A percentile compares a stretch with the other conserved stretches of the same genome.
Conservation (phyloP, 345 rosid species). For the Aethionema arabicum region DNA sequence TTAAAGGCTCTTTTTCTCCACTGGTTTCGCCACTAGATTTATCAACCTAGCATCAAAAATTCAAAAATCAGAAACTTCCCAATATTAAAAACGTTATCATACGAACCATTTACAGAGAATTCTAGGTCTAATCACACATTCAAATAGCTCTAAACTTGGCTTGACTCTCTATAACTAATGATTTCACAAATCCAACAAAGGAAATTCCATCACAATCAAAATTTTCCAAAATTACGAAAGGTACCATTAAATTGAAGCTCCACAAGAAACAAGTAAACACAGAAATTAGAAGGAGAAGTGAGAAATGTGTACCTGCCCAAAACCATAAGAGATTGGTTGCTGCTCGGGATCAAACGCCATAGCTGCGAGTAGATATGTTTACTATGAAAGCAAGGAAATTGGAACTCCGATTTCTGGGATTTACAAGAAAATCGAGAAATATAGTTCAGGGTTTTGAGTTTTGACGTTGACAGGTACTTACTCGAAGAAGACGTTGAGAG, state of each 20-base stretch:
- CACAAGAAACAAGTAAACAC: not conserved
- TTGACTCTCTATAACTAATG: too few relatives aligned
- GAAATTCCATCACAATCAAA: too few relatives aligned
- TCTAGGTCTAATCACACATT: not conserved
- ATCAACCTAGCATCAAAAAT: slow-evolving; percentile 42
- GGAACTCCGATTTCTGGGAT: not conserved
- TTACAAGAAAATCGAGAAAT: not conserved
- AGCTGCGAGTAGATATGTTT: not conserved
- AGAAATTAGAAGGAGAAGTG: slow-evolving; percentile 7
- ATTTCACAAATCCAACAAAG: too few relatives aligned
- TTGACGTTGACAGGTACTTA: slow-evolving; percentile 1
- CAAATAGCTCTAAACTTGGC: too few relatives aligned
- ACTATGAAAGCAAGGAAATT: not conserved
- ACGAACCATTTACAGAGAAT: slow-evolving; percentile 11
- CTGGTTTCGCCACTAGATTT: slow-evolving; percentile 66
- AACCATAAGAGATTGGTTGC: slow-evolving; percentile 38
- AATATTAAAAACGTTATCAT: slow-evolving; percentile 9
- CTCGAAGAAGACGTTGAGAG: not conserved
- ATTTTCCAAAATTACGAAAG: too few relatives aligned
- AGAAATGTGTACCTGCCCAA: slow-evolving; percentile 35
- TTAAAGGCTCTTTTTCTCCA: slow-evolving; percentile 62
- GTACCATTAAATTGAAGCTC: too few relatives aligned
- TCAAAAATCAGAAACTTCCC: slow-evolving; percentile 13
- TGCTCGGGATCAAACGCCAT: slow-evolving; percentile 66
- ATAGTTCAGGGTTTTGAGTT: not conserved